These are phyloP conservation scores for Eimeria zaria DNA, from an alignment of 169 alveolate species.

Conservation along the genomic window DNA sequence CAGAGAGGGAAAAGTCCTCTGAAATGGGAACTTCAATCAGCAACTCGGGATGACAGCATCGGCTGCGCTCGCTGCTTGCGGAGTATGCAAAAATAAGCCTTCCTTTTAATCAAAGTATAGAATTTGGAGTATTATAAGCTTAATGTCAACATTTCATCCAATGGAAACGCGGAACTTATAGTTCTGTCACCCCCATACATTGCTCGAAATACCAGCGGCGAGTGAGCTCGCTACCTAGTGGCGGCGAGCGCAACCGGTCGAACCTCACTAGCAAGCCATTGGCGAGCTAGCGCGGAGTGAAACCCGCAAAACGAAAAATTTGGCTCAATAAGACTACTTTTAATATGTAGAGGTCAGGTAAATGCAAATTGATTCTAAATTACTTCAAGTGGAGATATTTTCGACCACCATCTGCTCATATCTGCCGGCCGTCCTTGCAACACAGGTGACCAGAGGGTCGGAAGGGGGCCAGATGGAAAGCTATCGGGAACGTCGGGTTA, in stretches of 20 bases:
- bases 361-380: not conserved
- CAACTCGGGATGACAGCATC: not conserved
- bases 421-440: not conserved
- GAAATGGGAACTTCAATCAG: not conserved
- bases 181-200: not conserved
- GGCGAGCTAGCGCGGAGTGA: not conserved
- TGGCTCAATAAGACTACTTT: not conserved
- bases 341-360: not conserved
- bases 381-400: not conserved
- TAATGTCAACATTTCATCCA: not conserved
- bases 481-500: too few species aligned
- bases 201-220: not conserved
- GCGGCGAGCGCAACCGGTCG: not conserved
- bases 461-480: not conserved
- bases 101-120: not conserved
- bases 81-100: not conserved
- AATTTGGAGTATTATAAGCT: too few species aligned
- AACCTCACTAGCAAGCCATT: not conserved
- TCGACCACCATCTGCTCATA: too few species aligned
- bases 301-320: not conserved
- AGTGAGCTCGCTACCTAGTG: not conserved
- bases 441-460: not conserved
- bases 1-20: not conserved
- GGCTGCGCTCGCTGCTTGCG: not conserved
- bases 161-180: not conserved